Base-by-base conservation (phyloP, 2,329 filamentous ascomycete species). In the Escovopsis sp. region DNA sequence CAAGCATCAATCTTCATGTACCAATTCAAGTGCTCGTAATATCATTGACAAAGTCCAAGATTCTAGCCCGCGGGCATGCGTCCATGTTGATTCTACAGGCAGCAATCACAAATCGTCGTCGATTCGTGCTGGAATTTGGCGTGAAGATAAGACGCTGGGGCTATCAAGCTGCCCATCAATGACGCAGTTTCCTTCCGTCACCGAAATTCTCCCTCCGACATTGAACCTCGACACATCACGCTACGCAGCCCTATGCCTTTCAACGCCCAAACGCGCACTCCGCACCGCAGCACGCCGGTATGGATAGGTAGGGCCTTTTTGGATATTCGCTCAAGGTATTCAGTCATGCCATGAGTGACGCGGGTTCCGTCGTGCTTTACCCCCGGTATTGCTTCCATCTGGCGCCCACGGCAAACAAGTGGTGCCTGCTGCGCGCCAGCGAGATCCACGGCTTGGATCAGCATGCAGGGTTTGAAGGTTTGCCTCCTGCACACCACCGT, bases 311-410 rank as follows among this genome's bases (percentile, higher is more conserved):
- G 8, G 30, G 15, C 34, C 38, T 33, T 37, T 42, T 40, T 45
- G 16, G 34, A 37, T 30, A 36, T 24, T 39, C 34, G 29, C 35
- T 37, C 34, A 39, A 39, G 31, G 34, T n/a, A 27, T 44, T 50
- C 47, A 49, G 57, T 46, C 57, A 68, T 72, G 67, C 63, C 64
- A 76, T 76, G 72, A 71, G 60, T 54, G 59, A 60, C 53, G 51
- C 51, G 35, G 44, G 49, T 35, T 45, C 53, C 43, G 51, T 58
- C 46, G 48, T 48, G 42, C 59, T 72, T 49, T 81, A 81, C 50
- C 75, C 73, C 8, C 68, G 71, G 44, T 79, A 78, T 57, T 79
- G 76, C 56, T 79, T 80, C 54, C 62, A 71, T 45, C 64, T 78
- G 27, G 76, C 77, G 13, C 74, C 74, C 4, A 81, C 76, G 25